phyloP scores from a whole-genome alignment of 306 rosid genomes.

The Ormosia emarginata region DNA sequence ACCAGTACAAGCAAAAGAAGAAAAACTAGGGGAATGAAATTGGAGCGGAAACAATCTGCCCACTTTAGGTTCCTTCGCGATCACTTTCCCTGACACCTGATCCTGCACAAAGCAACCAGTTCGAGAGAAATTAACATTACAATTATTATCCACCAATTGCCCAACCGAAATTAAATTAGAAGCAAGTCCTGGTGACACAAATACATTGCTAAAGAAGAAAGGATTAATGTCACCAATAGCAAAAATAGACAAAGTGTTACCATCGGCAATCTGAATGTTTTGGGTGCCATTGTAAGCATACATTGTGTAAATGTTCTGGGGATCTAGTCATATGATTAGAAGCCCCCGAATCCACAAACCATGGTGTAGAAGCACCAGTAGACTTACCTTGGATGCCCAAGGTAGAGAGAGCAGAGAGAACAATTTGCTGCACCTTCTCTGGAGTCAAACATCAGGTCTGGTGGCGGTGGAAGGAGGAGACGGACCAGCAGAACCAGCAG shows the following conservation, averaged over 20 bases:
- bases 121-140: not conserved
- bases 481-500: not conserved
- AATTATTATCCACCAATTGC: not conserved
- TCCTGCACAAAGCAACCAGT: not conserved
- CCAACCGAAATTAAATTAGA: not conserved
- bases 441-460: not conserved
- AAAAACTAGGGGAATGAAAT: too few relatives aligned
- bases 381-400: not conserved
- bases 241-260: not conserved
- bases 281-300: not conserved
- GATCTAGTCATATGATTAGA: not conserved
- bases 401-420: not conserved
- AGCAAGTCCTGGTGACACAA: not conserved
- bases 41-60: not conserved
- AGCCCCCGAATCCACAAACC: not conserved
- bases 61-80: not conserved
- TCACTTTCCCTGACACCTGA: not conserved
- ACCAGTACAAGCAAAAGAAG: too few relatives aligned
- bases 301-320: not conserved
- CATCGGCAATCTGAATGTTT: not conserved
- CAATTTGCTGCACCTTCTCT: not conserved
- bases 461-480: not conserved
- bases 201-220: not conserved
- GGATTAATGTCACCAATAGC: not conserved
- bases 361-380: not conserved